A percentile compares a stretch with the other conserved stretches of the same genome.
Evolutionary conservation across 1,284 basidiomycete genomes (phyloP).

Genomic region (Cryptococcus sp.): DNA sequence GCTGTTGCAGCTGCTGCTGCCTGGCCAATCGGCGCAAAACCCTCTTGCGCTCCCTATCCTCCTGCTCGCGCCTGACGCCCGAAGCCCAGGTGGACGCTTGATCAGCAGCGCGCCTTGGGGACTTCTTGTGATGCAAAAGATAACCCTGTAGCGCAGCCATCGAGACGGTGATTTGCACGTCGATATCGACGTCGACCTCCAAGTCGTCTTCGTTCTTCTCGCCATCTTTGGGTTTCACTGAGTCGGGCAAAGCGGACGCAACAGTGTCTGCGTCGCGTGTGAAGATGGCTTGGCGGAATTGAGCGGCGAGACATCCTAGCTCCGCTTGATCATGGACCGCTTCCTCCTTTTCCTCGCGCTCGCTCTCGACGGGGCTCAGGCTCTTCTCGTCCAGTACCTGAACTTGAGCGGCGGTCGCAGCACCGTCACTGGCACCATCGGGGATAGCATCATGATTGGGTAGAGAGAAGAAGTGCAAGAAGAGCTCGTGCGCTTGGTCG

Average conservation of each 20-base stretch:
- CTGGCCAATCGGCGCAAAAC: no score
- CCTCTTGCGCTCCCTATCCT: no score
- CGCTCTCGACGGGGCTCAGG: background rate
- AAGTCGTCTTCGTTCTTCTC: background rate
- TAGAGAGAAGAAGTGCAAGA: slow-evolving; percentile 83
- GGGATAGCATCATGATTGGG: slow-evolving; percentile 12
- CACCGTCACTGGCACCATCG: no score
- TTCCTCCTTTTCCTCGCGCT: background rate
- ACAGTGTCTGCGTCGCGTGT: background rate
- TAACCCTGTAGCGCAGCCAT: slow-evolving; percentile 82
- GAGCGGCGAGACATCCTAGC: slow-evolving; percentile 22
- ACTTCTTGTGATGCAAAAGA: slow-evolving; percentile 45
- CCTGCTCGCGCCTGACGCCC: no score
- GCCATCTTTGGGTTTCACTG: no score
- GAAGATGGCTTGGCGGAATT: slow-evolving; percentile 18
- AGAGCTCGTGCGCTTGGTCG: slow-evolving; percentile 69
- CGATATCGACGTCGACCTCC: no score
- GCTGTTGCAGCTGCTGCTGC: no score
- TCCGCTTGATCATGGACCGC: slow-evolving; percentile 7
- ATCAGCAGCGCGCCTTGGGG: slow-evolving; percentile 29
- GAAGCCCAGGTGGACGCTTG: slow-evolving; percentile 23
- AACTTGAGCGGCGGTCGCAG: background rate
- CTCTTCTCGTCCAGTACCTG: background rate
- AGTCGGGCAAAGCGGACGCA: no score
- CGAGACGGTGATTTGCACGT: slow-evolving; percentile 57